Conservation (phyloP, 768 basidiomycete species). For the Rhodotorula babjevae region DNA sequence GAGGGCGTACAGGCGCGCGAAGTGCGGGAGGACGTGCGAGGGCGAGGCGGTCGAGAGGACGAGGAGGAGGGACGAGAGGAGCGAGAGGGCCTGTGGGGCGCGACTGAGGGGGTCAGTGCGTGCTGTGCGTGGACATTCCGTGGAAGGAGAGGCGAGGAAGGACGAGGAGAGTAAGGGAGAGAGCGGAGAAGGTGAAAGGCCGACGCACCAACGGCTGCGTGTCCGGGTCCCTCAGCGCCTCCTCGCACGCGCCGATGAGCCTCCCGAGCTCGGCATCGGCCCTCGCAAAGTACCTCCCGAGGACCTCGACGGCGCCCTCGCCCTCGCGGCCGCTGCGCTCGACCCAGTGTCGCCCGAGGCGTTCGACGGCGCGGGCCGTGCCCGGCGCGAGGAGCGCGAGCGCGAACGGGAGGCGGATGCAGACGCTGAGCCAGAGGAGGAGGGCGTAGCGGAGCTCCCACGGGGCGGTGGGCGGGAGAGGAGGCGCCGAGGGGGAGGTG, state of each 20-base stretch:
- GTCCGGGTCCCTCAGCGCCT: neutral
- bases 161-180: too few relatives aligned
- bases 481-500: too few relatives aligned
- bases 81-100: slow-evolving; percentile 60
- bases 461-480: neutral
- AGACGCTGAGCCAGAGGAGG: slow-evolving; percentile 87
- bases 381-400: slow-evolving; percentile 55
- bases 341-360: slow-evolving; percentile 58
- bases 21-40: slow-evolving; percentile 27
- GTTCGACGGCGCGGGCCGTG: slow-evolving; percentile 60
- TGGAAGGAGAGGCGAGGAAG: neutral
- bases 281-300: slow-evolving; percentile 70
- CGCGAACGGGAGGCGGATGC: slow-evolving; percentile 90
- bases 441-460: slow-evolving; percentile 82
- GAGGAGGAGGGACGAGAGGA: slow-evolving; percentile 66
- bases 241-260: slow-evolving; percentile 4
- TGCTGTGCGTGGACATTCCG: too few relatives aligned
- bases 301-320: slow-evolving; percentile 72
- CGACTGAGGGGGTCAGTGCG: neutral
- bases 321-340: slow-evolving; percentile 73
- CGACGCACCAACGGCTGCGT: slow-evolving; percentile 2
- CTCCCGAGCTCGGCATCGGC: slow-evolving; percentile 30
- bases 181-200: too few relatives aligned
- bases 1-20: slow-evolving; percentile 51
- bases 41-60: slow-evolving; percentile 49